Evolutionary conservation across 495 filamentous ascomycete species (phyloP), one percentile per base, ranked within the genome.

Genomic region (Talaromyces ruber): DNA sequence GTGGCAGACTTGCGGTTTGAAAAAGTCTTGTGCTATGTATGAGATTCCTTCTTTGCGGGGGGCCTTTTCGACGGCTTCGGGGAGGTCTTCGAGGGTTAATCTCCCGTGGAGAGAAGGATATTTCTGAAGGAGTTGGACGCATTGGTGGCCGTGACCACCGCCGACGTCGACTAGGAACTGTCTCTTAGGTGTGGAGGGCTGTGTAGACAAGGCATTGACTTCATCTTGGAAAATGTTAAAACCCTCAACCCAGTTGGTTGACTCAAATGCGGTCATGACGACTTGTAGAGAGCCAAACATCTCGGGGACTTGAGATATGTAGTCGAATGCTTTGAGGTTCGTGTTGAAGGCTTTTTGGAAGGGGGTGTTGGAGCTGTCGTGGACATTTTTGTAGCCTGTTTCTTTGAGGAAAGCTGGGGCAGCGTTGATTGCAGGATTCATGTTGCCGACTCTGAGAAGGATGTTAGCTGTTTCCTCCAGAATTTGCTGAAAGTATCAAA

Each of bases 31-130:
- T 0, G 59, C 57, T 63, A 74, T 66, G 9, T 62, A 30, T 24
- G 26, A 11, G 21, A 60, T 52, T 14, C 43, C 54, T 30, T 57
- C 54, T 34, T 32, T 34, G 18, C 29, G 26, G 14, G 26, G 14
- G 18, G 75, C 72, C 8, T 71, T 68, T 6, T 68, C 64, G 11
- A 85, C 66, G 1, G 73, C 74, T 29, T 72, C 65, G 4, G 77
- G 69, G 0, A 81, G 68, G 61, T 88, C 85, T 61, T 88, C 82
- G 3, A 85, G 62, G 6, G 87, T 65, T 22, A 88, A 68, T 16
- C 69, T 68, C 0, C 78, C 81, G 0, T 70, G 62, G 0, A 83
- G 63, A 14, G 72, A 47, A 0, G 78, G 79, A 28, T 72, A 77
- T 54, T 68, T 76, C 52, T 76, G 68, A 34, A 57, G 54, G 29